Evolutionary conservation across 768 basidiomycete genomes (phyloP), one percentile per base, ranked within the genome.

Genomic region (Strobilomyces dryophilus): DNA sequence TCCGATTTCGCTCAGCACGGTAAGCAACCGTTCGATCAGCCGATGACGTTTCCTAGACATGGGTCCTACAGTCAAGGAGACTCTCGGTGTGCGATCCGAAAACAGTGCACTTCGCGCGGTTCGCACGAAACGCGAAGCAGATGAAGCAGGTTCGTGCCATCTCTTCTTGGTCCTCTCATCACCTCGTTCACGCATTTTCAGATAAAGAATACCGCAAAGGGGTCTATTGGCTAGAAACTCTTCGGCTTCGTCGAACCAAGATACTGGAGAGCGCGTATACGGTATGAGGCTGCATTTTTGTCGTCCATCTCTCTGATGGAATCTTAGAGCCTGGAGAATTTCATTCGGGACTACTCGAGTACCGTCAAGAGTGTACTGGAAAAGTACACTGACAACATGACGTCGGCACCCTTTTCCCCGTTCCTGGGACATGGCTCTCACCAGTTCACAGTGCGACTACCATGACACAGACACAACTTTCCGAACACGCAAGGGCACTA

Each of bases 141-240:
- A 95, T 34, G 93, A 95, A 67, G 92, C 93, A 53, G 89, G 92
- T 88, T 53, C 56, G 77, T 66, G 17, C 20, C 29, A 3, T 45
- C n/a, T 39, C 17, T 45, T 15, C 5, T 11, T 32, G 8, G 24
- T 49, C 49, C 8, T 31, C 18, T 21, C 14, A 15, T 45, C 47
- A n/a, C 12, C 21, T 31, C 35, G 47, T 32, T 59, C 41, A 60
- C 41, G 47, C 40, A 8, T 1, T 37, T 52, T 41, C 61, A 90
- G 93, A 97, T 67, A 90, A 86, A 66, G 92, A 95, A 54, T 97
- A 97, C 63, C 77, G 93, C 26, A 89, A 87, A 59, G 92, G 83
- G 32, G 85, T 97, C 21, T 87, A 95, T 68, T 90, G 91, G 86
- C 73, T 93, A n/a, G 93, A 97, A 73, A 94, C 93, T 0, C 76